Percentiles rank a stretch among this genome's conserved stretches.
Conservation (phyloP, 176 grass and related monocot genomes). For the Stipa capillata region DNA sequence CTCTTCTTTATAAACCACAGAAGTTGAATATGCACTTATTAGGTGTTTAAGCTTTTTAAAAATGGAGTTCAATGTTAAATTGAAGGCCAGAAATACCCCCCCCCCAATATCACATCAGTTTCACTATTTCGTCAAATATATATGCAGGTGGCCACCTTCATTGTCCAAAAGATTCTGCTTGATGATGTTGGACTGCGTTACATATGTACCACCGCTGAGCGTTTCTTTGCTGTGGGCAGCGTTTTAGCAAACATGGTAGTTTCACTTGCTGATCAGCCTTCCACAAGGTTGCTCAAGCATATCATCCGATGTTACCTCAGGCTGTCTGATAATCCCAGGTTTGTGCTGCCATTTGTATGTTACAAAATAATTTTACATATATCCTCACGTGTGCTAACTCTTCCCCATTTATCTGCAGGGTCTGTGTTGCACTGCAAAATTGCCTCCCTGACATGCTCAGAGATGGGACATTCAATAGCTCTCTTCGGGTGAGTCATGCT, state of each 20-base stretch:
- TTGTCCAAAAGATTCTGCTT: constrained; percentile 95
- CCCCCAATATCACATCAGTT: neutral
- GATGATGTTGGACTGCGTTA: constrained; percentile 94
- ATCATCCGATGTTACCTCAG: constrained; percentile 97
- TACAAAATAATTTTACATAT: neutral
- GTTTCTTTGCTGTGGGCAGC: constrained; percentile 92
- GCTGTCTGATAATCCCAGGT: constrained; percentile 97
- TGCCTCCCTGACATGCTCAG: constrained; percentile 89
- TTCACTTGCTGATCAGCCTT: constrained; percentile 89
- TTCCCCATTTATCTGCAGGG: constrained; percentile 27
- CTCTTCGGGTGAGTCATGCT: constrained; percentile 57
- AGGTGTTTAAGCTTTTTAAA: neutral
- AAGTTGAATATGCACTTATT: neutral
- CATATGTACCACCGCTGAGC: constrained; percentile 87
- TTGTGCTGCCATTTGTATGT: neutral
- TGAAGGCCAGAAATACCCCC: neutral
- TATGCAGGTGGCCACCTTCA: constrained; percentile 94
- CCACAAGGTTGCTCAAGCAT: constrained; percentile 90
- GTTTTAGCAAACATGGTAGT: constrained; percentile 96
- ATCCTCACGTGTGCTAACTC: neutral
- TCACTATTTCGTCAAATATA: neutral
- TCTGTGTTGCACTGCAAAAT: constrained; percentile 77
- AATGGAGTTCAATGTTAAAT: neutral
- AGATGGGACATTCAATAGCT: constrained; percentile 82
- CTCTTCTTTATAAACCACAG: neutral